Percentiles rank a stretch among this genome's conserved stretches.
phyloP scores from a whole-genome alignment of 2,329 filamentous ascomycete species.

The Phyllachora maydis region DNA sequence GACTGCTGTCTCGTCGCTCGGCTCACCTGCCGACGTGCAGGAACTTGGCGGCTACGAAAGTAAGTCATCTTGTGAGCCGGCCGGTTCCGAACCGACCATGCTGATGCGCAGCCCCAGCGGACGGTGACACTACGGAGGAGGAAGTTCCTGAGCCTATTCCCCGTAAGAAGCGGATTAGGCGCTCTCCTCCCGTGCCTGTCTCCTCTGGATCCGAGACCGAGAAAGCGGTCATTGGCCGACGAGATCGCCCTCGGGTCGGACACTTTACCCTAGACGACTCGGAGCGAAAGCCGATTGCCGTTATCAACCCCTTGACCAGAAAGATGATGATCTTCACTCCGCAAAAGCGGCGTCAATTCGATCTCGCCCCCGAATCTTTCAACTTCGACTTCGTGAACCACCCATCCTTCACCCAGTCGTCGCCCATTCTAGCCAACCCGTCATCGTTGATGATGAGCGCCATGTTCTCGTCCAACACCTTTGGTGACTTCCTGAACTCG shows the following conservation, averaged over 20 bases:
- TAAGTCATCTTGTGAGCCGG: constrained; percentile 19
- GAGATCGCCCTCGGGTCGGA: constrained; percentile 30
- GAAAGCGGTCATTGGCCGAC: constrained; percentile 17
- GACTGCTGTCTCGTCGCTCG: constrained; percentile 12
- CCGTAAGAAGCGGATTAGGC: constrained; percentile 23
- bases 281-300: constrained; percentile 34
- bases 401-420: constrained; percentile 16
- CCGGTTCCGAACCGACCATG: constrained; percentile 6
- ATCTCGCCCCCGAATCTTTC: constrained; percentile 33
- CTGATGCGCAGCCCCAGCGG: constrained; percentile 24
- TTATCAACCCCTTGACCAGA: constrained; percentile 32
- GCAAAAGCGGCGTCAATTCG: constrained; percentile 23
- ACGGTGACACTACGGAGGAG: constrained; percentile 42
- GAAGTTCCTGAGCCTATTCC: constrained; percentile 28
- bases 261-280: constrained; percentile 32
- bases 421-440: constrained; percentile 43
- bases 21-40: constrained; percentile 13
- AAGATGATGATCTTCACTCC: constrained; percentile 46
- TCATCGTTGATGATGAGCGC: constrained; percentile 64
- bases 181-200: constrained; percentile 12
- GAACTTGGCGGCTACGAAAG: constrained; percentile 38
- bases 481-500: constrained; percentile 35
- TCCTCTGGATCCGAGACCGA: constrained; percentile 28
- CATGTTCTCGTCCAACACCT: constrained; percentile 36
- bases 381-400: constrained; percentile 21